A percentile compares a stretch with the other conserved stretches of the same genome.
phyloP scores from a whole-genome alignment of 192 early-diverging fungal genomes.

The Tieghemiomyces parasiticus region DNA sequence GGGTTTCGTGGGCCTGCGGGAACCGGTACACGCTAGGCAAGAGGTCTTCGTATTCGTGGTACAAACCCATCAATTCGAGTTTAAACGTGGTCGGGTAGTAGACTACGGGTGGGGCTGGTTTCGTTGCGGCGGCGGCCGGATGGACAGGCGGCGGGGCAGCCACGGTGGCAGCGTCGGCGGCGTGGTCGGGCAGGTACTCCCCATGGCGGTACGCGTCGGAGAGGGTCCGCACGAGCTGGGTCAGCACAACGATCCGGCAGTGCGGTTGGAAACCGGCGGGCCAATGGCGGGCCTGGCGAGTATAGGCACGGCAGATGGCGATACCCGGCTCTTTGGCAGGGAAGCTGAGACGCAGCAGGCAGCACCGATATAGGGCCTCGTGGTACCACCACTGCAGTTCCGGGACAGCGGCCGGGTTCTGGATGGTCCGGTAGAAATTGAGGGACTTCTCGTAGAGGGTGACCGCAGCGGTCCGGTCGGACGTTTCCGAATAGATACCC shows the following conservation, averaged over 20 bases:
- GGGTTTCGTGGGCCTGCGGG: conserved; percentile 42
- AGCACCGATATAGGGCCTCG: conserved; percentile 48
- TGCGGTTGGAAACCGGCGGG: conserved; percentile 28
- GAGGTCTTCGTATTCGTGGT: conserved; percentile 42
- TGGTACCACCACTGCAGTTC: conserved; percentile 52
- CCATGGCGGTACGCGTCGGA: conserved; percentile 20
- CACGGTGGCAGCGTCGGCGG: neutral
- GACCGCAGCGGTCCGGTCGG: conserved; percentile 26
- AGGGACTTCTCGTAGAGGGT: conserved; percentile 34
- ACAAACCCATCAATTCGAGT: conserved; percentile 29
- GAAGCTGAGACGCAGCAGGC: conserved; percentile 26
- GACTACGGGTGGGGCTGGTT: conserved; percentile 16
- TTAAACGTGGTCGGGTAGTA: conserved; percentile 20
- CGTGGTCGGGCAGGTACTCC: conserved; percentile 15
- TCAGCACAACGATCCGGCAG: conserved; percentile 34
- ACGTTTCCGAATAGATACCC: conserved; percentile 36
- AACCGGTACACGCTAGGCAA: conserved; percentile 36
- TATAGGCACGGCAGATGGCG: conserved; percentile 20
- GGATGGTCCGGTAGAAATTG: conserved; percentile 21
- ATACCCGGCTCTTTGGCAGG: conserved; percentile 11
- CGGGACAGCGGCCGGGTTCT: conserved; percentile 20
- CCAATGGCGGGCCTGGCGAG: conserved; percentile 23
- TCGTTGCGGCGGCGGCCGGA: conserved; percentile 1
- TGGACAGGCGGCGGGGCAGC: neutral
- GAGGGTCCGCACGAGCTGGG: conserved; percentile 29